Conservation (phyloP, 169 alveolate genomes). For the Cryptosporidium meleagridis region DNA sequence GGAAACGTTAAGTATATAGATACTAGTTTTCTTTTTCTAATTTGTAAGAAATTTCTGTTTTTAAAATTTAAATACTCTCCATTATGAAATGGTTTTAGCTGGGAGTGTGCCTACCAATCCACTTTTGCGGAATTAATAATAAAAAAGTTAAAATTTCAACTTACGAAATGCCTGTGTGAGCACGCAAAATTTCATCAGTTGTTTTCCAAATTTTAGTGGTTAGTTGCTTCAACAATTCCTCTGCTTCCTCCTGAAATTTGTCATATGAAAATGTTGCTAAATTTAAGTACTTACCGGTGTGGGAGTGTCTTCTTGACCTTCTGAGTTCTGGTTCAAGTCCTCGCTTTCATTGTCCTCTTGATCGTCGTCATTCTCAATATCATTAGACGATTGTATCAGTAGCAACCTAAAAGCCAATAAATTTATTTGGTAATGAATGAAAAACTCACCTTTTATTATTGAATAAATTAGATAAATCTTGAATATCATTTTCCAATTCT, state of each 20-base stretch:
- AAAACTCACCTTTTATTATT: conserved; percentile 29
- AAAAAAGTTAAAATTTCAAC: neutral
- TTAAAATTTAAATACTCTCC: neutral
- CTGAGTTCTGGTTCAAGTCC: neutral
- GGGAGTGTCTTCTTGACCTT: conserved; percentile 33
- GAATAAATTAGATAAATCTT: conserved; percentile 13
- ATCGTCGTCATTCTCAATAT: neutral
- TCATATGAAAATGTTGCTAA: neutral
- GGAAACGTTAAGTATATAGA: neutral
- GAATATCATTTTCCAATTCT: conserved; percentile 44
- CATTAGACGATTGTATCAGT: conserved; percentile 18
- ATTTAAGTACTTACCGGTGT: conserved; percentile 51
- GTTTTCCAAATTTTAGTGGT: conserved; percentile 66
- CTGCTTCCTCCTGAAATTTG: conserved; percentile 66
- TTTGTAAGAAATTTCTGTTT: neutral
- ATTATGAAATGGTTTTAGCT: conserved; percentile 33
- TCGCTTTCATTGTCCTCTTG: conserved; percentile 1
- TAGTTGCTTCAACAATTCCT: conserved; percentile 24
- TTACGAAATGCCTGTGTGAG: conserved; percentile 75
- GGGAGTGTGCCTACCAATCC: conserved; percentile 71
- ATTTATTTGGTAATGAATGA: neutral
- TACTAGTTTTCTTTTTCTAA: neutral
- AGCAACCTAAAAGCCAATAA: neutral
- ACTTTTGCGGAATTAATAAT: conserved; percentile 8
- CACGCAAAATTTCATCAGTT: conserved; percentile 66